Evolutionary conservation across 2,329 filamentous ascomycete species (phyloP).

Genomic region (Nemania abortiva): DNA sequence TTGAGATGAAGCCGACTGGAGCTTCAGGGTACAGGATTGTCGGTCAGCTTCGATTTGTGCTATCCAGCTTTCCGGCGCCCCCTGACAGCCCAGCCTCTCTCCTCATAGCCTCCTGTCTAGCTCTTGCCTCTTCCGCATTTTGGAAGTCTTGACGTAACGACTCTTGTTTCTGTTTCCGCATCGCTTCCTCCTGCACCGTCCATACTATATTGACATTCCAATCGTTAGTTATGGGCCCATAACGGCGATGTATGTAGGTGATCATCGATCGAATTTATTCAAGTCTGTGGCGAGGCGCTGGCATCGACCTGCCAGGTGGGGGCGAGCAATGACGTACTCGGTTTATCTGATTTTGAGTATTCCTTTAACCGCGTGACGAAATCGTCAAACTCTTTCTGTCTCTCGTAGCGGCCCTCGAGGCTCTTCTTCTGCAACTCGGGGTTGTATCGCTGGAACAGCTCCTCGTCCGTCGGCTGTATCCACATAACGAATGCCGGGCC

Average conservation of each 20-base stretch:
- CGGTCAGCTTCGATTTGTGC: conserved; percentile 29
- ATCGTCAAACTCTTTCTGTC: conserved; percentile 87
- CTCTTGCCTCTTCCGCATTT: conserved; percentile 54
- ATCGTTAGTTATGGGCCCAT: conserved; percentile 19
- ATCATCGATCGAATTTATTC: not conserved
- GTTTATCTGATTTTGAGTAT: conserved; percentile 90
- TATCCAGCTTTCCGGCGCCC: conserved; percentile 16
- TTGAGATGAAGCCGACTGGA: conserved; percentile 20
- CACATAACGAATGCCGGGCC: conserved; percentile 87
- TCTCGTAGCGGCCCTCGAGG: conserved; percentile 80
- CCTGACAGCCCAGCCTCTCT: conserved; percentile 51
- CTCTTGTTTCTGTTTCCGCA: conserved; percentile 53
- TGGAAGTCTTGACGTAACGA: conserved; percentile 52
- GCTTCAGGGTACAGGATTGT: conserved; percentile 13
- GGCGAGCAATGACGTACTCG: conserved; percentile 71
- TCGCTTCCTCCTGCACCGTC: conserved; percentile 58
- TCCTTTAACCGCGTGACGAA: conserved; percentile 88
- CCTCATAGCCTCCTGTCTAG: conserved; percentile 57
- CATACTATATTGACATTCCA: conserved; percentile 54
- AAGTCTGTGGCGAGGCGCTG: not conserved
- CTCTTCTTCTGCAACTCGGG: conserved; percentile 92
- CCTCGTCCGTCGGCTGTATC: conserved; percentile 86
- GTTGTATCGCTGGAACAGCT: conserved; percentile 92
- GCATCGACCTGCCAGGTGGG: not conserved
- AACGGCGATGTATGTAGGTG: not conserved